A percentile compares a stretch with the other conserved stretches of the same genome.
Conservation (phyloP, 2,329 filamentous ascomycete genomes). For the Aspergillus sp. region DNA sequence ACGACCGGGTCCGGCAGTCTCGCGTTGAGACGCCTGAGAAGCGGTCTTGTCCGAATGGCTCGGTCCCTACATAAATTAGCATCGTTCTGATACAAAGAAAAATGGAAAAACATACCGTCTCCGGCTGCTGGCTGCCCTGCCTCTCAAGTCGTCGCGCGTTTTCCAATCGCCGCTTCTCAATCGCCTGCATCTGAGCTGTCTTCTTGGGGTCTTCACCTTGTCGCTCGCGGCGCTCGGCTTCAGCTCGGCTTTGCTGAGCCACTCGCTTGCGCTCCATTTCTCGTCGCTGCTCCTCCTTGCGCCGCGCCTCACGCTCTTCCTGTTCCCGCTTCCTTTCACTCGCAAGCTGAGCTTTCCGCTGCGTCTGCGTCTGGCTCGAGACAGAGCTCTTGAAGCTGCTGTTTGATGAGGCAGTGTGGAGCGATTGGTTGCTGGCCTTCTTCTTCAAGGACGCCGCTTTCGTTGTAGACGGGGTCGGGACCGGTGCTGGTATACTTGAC, state of each 20-base stretch:
- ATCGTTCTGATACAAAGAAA: background rate
- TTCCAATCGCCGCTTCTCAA: conserved; percentile 53
- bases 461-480: conserved; percentile 45
- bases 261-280: conserved; percentile 77
- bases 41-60: conserved; percentile 16
- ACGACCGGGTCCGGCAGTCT: conserved; percentile 49
- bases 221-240: conserved; percentile 51
- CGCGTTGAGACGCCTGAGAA: conserved; percentile 40
- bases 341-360: conserved; percentile 70
- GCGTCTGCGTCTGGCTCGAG: conserved; percentile 60
- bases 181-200: conserved; percentile 61
- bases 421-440: conserved; percentile 67
- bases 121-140: conserved; percentile 44
- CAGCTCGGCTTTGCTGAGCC: conserved; percentile 58
- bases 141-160: conserved; percentile 47
- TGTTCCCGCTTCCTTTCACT: conserved; percentile 81
- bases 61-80: conserved; percentile 16
- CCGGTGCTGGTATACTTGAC: conserved; percentile 43
- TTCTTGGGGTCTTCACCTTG: conserved; percentile 64
- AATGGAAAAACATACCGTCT: conserved; percentile 33
- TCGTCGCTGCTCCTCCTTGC: conserved; percentile 77
- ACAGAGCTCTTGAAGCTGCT: conserved; percentile 65
- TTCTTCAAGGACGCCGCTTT: conserved; percentile 52
- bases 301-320: conserved; percentile 76
- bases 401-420: conserved; percentile 55